Evolutionary conservation across 176 grass and related monocot species (phyloP).

Genomic region (Eleusine coracana): DNA sequence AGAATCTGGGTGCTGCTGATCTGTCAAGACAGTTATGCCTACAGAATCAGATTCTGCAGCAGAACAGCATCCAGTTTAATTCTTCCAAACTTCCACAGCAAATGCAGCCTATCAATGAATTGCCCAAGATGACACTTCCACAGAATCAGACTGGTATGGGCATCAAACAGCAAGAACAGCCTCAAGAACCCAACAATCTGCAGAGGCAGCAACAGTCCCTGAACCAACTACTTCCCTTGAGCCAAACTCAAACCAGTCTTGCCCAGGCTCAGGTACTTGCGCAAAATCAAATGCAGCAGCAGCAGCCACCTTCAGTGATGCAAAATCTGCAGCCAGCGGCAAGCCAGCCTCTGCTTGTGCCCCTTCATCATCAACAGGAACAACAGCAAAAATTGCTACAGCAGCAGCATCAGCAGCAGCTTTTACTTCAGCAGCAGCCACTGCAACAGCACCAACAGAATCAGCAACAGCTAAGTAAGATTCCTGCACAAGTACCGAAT

Average conservation of each 20-base stretch:
- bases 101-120: slow-evolving; percentile 56
- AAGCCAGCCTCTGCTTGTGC: slow-evolving; percentile 28
- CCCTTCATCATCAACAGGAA: slow-evolving; percentile 39
- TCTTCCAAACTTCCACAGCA: slow-evolving; percentile 54
- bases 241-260: slow-evolving; percentile 54
- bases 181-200: slow-evolving; percentile 48
- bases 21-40: slow-evolving; percentile 60
- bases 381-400: slow-evolving; percentile 5
- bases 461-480: slow-evolving; percentile 65
- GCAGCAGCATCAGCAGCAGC: slow-evolving; percentile 36
- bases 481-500: slow-evolving; percentile 54
- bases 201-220: slow-evolving; percentile 59
- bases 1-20: slow-evolving; percentile 61
- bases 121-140: slow-evolving; percentile 43
- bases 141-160: slow-evolving; percentile 53
- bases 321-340: slow-evolving; percentile 50
- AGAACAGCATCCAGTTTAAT: slow-evolving; percentile 66
- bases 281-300: slow-evolving; percentile 62
- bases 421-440: slow-evolving; percentile 62
- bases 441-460: slow-evolving; percentile 51
- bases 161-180: slow-evolving; percentile 52
- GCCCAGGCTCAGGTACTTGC: slow-evolving; percentile 57
- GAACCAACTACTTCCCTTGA: slow-evolving; percentile 55
- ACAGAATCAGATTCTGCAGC: slow-evolving; percentile 66
- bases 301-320: slow-evolving; percentile 28